phyloP scores from a whole-genome alignment of 257 asterid genomes.

The Cruciata laevipes region DNA sequence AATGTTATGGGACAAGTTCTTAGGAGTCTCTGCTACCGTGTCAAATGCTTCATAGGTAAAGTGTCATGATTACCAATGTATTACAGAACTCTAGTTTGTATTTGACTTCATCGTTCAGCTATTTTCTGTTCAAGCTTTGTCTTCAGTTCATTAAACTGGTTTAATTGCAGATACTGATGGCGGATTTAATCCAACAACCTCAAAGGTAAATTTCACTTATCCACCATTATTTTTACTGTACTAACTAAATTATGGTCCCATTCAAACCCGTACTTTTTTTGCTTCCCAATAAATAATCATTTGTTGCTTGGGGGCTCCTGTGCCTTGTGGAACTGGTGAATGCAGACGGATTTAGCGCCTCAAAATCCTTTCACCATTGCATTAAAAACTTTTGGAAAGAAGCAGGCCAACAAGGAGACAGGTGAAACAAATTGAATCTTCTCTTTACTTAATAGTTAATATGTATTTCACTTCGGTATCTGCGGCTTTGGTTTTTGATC shows the following conservation, averaged over 20 bases:
- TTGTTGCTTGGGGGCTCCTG: slow-evolving; percentile 1
- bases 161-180: slow-evolving; percentile 61
- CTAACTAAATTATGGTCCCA: neutral
- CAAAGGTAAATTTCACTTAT: slow-evolving; percentile 40
- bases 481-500: neutral
- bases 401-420: slow-evolving; percentile 29
- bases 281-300: neutral
- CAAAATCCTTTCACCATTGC: slow-evolving; percentile 57
- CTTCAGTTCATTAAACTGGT: neutral
- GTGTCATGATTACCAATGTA: neutral
- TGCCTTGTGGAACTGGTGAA: slow-evolving; percentile 7
- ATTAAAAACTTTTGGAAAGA: slow-evolving; percentile 53
- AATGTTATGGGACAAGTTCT: slow-evolving; percentile 37
- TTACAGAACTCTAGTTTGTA: neutral
- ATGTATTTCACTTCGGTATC: neutral
- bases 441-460: neutral
- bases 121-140: neutral
- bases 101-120: neutral
- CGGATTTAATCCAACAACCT: slow-evolving; percentile 70
- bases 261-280: neutral
- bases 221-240: neutral
- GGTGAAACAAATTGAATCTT: slow-evolving; percentile 25
- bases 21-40: slow-evolving; percentile 52
- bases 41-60: slow-evolving; percentile 68
- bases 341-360: slow-evolving; percentile 64